Conservation (phyloP, 1,284 basidiomycete species). For the Hemileia vastatrix region DNA sequence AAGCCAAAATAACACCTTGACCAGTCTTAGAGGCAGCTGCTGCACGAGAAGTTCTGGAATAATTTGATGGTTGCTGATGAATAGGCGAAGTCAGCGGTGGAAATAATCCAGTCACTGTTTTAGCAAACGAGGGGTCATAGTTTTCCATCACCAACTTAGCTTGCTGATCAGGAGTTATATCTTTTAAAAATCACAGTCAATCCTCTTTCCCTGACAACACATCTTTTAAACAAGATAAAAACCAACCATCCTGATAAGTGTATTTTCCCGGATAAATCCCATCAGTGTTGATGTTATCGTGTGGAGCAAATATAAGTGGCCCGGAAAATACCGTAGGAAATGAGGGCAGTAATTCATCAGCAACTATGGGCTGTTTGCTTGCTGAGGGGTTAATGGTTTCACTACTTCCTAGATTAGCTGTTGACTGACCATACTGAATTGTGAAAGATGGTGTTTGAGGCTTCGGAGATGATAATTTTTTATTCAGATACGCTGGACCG, state of each 20-base stretch:
- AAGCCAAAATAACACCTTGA: conserved; percentile 67
- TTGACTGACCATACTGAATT: neutral
- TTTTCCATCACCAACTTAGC: conserved; percentile 96
- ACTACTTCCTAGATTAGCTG: neutral
- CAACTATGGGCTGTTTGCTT: conserved; percentile 35
- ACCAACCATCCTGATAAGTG: conserved; percentile 75
- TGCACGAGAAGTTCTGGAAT: conserved; percentile 37
- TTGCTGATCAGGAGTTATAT: conserved; percentile 88
- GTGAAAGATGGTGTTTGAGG: neutral
- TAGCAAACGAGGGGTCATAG: conserved; percentile 82
- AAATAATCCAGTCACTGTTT: conserved; percentile 57
- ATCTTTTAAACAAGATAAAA: neutral
- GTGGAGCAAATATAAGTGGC: conserved; percentile 78
- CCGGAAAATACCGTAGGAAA: conserved; percentile 80
- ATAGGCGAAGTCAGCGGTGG: conserved; percentile 27
- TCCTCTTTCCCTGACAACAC: neutral
- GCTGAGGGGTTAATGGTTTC: too few species aligned
- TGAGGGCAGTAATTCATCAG: conserved; percentile 60
- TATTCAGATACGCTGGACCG: conserved; percentile 53
- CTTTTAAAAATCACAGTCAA: conserved; percentile 41
- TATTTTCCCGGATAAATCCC: conserved; percentile 99
- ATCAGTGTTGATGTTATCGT: conserved; percentile 97
- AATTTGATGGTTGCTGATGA: conserved; percentile 29
- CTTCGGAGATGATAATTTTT: too few species aligned
- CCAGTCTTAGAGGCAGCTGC: conserved; percentile 39